A percentile compares a stretch with the other conserved stretches of the same genome.
Conservation (phyloP, 2,329 filamentous ascomycete genomes). For the Lecanicillium sp. region DNA sequence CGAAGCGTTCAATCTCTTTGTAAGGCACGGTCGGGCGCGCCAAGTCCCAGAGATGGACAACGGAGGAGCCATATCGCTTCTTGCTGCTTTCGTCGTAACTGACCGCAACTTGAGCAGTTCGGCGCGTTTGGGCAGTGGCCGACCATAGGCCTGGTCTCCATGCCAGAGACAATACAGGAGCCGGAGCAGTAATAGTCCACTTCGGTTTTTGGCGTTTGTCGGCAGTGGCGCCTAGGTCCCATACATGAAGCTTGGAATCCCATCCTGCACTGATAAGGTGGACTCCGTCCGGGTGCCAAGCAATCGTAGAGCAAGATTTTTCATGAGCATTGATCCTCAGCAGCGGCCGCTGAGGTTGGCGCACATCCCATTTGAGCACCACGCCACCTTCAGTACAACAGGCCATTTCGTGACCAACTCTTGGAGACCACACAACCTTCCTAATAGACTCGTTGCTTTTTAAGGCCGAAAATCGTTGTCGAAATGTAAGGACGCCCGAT, state of each 20-base stretch:
- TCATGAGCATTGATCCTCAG: conserved; percentile 57
- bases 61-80: conserved; percentile 49
- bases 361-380: conserved; percentile 59
- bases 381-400: conserved; percentile 58
- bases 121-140: conserved; percentile 53
- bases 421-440: conserved; percentile 61
- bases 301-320: conserved; percentile 52
- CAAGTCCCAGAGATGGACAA: conserved; percentile 64
- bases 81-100: conserved; percentile 53
- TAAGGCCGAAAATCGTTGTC: conserved; percentile 36
- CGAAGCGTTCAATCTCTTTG: conserved; percentile 58
- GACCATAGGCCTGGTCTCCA: conserved; percentile 63
- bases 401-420: conserved; percentile 55
- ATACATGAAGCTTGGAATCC: conserved; percentile 58
- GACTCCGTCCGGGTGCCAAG: conserved; percentile 64
- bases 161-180: conserved; percentile 51
- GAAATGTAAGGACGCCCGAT: conserved; percentile 44
- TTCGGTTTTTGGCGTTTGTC: conserved; percentile 61
- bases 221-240: conserved; percentile 55
- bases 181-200: conserved; percentile 55
- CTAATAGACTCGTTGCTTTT: conserved; percentile 42
- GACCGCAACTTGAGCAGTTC: conserved; percentile 57
- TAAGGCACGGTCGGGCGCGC: conserved; percentile 61
- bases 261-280: conserved; percentile 58
- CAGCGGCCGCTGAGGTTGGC: conserved; percentile 46